Evolutionary conservation across 2,329 filamentous ascomycete genomes (phyloP).

Genomic region (Basipetospora sp.): DNA sequence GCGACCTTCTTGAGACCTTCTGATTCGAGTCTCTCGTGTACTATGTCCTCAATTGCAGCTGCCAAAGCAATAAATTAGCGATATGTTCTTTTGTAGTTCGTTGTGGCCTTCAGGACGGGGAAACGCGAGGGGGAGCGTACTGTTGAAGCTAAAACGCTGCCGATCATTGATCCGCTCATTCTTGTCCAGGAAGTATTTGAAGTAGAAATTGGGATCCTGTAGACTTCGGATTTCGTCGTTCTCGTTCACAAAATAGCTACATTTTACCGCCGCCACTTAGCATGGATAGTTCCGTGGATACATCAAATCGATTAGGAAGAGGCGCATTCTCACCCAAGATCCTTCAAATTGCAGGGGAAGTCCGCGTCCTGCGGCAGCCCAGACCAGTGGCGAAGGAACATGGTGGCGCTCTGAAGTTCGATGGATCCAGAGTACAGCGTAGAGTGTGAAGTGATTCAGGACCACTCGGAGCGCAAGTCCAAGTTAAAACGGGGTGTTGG

Average conservation of each 20-base stretch:
- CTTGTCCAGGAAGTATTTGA: slow-evolving; percentile 58
- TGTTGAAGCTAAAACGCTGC: slow-evolving; percentile 59
- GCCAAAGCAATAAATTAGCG: not conserved
- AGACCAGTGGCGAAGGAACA: slow-evolving; percentile 62
- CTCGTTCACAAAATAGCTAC: slow-evolving; percentile 64
- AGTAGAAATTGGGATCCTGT: slow-evolving; percentile 51
- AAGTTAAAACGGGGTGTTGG: too few species aligned
- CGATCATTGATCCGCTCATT: slow-evolving; percentile 65
- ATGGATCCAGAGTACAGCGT: too few species aligned
- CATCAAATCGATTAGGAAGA: too few species aligned
- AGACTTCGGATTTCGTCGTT: slow-evolving; percentile 61
- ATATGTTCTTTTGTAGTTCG: too few species aligned
- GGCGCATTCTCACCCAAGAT: slow-evolving; percentile 53
- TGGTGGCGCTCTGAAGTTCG: too few species aligned
- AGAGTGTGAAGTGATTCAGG: too few species aligned
- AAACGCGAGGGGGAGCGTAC: slow-evolving; percentile 30
- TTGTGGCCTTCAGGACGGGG: too few species aligned
- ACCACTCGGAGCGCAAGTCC: too few species aligned
- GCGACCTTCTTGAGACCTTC: slow-evolving; percentile 45
- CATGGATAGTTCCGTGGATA: too few species aligned
- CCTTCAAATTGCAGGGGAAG: slow-evolving; percentile 50
- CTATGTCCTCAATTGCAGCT: slow-evolving; percentile 49
- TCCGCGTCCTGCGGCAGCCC: slow-evolving; percentile 55
- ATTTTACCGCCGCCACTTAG: not conserved
- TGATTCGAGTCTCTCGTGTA: slow-evolving; percentile 45